phyloP scores from a whole-genome alignment of 805 yeast species.

The Monosporozyma yasuniensis region DNA sequence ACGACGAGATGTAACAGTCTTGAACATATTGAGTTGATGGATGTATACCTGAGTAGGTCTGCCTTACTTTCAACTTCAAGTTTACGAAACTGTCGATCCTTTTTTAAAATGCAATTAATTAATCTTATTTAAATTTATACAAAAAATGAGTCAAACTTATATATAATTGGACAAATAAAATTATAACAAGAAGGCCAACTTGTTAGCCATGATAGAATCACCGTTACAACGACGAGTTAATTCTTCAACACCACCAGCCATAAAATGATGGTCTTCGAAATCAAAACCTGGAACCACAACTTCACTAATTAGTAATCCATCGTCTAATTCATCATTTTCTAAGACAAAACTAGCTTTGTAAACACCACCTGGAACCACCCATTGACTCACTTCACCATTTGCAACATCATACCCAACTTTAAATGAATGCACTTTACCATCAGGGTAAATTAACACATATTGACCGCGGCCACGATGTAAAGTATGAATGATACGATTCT shows the following conservation, averaged over 20 bases:
- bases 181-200: not conserved
- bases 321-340: constrained; percentile 31
- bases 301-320: constrained; percentile 44
- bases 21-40: constrained; percentile 19
- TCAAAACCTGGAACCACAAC: constrained; percentile 59
- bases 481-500: constrained; percentile 47
- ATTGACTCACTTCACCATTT: constrained; percentile 44
- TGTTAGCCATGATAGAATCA: not conserved
- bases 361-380: constrained; percentile 57
- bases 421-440: constrained; percentile 41
- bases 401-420: constrained; percentile 43
- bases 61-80: not conserved
- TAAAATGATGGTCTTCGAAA: constrained; percentile 42
- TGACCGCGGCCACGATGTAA: constrained; percentile 49
- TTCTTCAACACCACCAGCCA: constrained; percentile 28
- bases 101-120: not conserved
- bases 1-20: constrained; percentile 28
- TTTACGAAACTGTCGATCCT: not conserved
- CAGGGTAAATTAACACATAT: constrained; percentile 44
- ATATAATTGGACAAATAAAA: not conserved
- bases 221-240: constrained; percentile 29
- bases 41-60: too few relatives aligned
- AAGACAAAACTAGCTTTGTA: constrained; percentile 47
- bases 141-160: too few relatives aligned
- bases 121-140: not conserved